A percentile compares a stretch with the other conserved stretches of the same genome.
These are phyloP conservation scores for Coprinopsis cinerea DNA, from an alignment of 768 basidiomycete genomes.

Conservation along the genomic window DNA sequence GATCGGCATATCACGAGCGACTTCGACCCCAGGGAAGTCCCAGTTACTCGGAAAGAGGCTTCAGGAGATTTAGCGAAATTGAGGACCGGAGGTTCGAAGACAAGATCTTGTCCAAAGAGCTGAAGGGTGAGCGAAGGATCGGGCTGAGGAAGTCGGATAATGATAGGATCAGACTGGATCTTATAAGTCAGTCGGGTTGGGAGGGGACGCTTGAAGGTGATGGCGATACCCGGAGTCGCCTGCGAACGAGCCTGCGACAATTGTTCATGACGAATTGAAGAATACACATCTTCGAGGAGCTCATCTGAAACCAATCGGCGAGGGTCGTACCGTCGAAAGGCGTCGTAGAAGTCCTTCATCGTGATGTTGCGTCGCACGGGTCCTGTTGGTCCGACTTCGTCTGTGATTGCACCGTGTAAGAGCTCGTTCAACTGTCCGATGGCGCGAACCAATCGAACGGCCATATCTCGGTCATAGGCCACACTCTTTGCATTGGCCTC, in stretches of 20 bases:
- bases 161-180: constrained; percentile 81
- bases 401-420: constrained; percentile 68
- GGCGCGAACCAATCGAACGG: constrained; percentile 69
- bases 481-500: constrained; percentile 78
- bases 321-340: constrained; percentile 75
- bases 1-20: constrained; percentile 79
- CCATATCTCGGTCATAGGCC: constrained; percentile 78
- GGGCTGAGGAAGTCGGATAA: constrained; percentile 76
- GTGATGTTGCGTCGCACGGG: constrained; percentile 56
- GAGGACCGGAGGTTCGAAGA: constrained; percentile 82
- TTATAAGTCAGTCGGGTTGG: constrained; percentile 82
- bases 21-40: constrained; percentile 77
- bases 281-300: constrained; percentile 70
- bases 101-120: constrained; percentile 80
- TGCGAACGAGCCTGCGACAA: constrained; percentile 64
- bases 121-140: constrained; percentile 83
- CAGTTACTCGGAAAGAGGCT: constrained; percentile 86
- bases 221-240: constrained; percentile 33
- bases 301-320: constrained; percentile 68
- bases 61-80: constrained; percentile 74
- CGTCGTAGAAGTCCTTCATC: constrained; percentile 74
- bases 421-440: constrained; percentile 87
- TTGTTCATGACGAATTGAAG: constrained; percentile 65
- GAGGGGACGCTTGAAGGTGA: constrained; percentile 69
- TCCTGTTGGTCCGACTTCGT: constrained; percentile 50